phyloP scores from a whole-genome alignment of 108 stramenopile genomes.

The Stephanodiscus triporus region DNA sequence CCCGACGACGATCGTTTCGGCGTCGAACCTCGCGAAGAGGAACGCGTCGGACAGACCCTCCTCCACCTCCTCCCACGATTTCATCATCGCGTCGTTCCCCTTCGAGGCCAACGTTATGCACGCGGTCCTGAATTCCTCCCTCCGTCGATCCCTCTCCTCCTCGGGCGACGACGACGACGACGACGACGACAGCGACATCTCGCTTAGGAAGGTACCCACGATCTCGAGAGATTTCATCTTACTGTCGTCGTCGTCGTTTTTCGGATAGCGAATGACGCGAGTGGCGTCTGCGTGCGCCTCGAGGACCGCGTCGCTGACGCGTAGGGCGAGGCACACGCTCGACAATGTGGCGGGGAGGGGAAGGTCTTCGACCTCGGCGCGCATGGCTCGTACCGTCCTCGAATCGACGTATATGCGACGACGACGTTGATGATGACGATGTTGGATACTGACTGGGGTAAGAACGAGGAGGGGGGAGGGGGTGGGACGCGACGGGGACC shows the following conservation, averaged over 20 bases:
- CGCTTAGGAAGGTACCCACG: slow-evolving; percentile 1
- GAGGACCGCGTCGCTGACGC: slow-evolving; percentile 4
- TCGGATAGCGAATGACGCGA: no score
- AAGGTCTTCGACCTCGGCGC: slow-evolving; percentile 19
- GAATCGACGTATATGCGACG: slow-evolving; percentile 16
- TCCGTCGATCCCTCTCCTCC: not conserved
- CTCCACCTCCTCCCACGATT: slow-evolving; percentile 29
- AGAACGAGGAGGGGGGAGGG: no score
- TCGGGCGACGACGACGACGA: not conserved
- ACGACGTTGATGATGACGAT: no score
- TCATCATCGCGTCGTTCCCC: slow-evolving; percentile 27
- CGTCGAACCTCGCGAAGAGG: not conserved
- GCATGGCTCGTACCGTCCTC: slow-evolving; percentile 17
- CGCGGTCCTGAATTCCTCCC: slow-evolving; percentile 10
- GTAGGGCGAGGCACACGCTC: slow-evolving; percentile 21
- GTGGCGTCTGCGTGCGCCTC: slow-evolving; percentile 2
- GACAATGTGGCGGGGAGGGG: slow-evolving; percentile 34
- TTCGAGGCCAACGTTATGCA: slow-evolving; percentile 9
- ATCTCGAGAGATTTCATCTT: not conserved
- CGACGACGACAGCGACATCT: not conserved
- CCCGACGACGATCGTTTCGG: not conserved
- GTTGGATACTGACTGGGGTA: no score
- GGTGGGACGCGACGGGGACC: no score
- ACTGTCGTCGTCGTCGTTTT: not conserved
- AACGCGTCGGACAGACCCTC: slow-evolving; percentile 14